Evolutionary conservation across 2,329 filamentous ascomycete species (phyloP).

Genomic region (Emericellopsis cladophorae): DNA sequence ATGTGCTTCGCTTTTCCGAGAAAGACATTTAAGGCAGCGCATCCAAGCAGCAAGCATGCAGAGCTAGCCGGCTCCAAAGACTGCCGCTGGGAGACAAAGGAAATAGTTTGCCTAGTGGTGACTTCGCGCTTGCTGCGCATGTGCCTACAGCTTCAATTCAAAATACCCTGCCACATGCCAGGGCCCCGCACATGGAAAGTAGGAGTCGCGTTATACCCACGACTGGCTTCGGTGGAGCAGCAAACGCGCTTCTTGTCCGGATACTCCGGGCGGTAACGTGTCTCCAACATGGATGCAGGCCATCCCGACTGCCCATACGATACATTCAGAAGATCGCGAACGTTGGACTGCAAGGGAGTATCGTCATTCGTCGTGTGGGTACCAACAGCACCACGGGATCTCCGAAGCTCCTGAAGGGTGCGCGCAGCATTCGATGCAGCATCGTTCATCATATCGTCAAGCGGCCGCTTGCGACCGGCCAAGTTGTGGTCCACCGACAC

Average conservation of each 20-base stretch:
- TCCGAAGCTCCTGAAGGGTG: conserved; percentile 48
- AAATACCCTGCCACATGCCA: conserved; percentile 6
- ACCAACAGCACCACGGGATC: conserved; percentile 28
- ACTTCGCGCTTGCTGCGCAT: too few relatives aligned
- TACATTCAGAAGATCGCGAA: conserved; percentile 45
- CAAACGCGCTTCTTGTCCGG: conserved; percentile 52
- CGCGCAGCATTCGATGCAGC: conserved; percentile 41
- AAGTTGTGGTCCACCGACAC: conserved; percentile 27
- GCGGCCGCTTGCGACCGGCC: conserved; percentile 30
- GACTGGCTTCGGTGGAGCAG: conserved; percentile 47
- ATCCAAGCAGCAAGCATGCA: too few relatives aligned
- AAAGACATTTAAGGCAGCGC: too few relatives aligned
- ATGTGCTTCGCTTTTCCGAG: too few relatives aligned
- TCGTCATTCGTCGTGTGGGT: conserved; percentile 27
- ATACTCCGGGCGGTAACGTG: conserved; percentile 17
- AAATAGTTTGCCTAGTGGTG: background rate
- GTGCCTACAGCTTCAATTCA: conserved; percentile 1
- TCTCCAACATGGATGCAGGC: conserved; percentile 8
- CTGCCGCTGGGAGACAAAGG: background rate
- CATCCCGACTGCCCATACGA: conserved; percentile 22
- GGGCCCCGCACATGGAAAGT: conserved; percentile 11
- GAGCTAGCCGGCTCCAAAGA: too few relatives aligned
- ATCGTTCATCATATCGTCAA: conserved; percentile 28
- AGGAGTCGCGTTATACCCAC: conserved; percentile 32
- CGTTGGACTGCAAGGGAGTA: conserved; percentile 51